Base-by-base conservation (phyloP, 208 protist genomes). In the Leishmania arabica region DNA sequence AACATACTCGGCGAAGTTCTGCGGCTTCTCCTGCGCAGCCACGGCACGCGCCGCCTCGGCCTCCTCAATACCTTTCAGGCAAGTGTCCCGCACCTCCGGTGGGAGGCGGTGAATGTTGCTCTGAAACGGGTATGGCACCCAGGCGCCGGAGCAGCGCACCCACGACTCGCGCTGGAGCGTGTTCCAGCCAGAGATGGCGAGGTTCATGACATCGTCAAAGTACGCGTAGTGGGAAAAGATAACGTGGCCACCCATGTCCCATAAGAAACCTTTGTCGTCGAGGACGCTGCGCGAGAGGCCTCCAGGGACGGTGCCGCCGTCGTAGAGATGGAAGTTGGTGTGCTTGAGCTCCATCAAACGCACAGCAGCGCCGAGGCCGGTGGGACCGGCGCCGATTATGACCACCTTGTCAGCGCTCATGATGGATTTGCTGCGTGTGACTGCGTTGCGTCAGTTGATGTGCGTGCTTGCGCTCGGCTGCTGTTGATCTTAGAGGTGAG, bases 171-270 rank as follows among this genome's bases (percentile, higher is more conserved):
- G 90, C 83, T 92, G 77, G 40, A 92, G 87, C 15, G 64, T 71
- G 72, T 93, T 92, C 88, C 89, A 91, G 24, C 88, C 75, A 49
- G 77, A 19, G 27, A 95, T 66, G 11, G 89, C 79, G 42, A 86
- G 54, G 84, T 94, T 87, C 85, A 96, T 92, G 19, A 94, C 85
- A 49, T 92, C 88, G 78, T 96, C 93, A 78, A 95, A 96, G 83
- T 94, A 96, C 40, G 90, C 85, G 81, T 93, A 96, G 85, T 96
- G 93, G 2, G 91, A 95, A 76, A 96, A 96, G 81, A 96, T 92
- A 42, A 95, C 90, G 85, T 96, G 93, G 42, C 89, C 93, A 37
- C 93, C 93, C 53, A 95, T 84, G 81, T 96, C 93, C 91, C 91
- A 96, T 40, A 88, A 82, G 77, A 96, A 96, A n/a, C 87, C 87